Evolutionary conservation across 805 yeast species (phyloP).

Genomic region (Ogataea paraovalis): DNA sequence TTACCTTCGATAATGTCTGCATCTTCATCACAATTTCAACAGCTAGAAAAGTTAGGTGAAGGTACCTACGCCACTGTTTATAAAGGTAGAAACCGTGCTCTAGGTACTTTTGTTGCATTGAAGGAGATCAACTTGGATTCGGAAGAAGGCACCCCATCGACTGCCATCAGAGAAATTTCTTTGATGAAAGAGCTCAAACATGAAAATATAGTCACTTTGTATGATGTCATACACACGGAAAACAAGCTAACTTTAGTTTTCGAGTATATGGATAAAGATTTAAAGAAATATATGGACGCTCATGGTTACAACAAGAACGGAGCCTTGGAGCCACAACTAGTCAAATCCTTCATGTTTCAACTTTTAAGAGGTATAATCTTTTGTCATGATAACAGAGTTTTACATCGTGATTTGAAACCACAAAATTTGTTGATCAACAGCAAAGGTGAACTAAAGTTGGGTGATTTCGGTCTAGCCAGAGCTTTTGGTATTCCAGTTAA

Average conservation of each 20-base stretch:
- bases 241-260: conserved; percentile 91
- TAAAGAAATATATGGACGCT: conserved; percentile 90
- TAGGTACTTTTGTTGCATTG: conserved; percentile 88
- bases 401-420: conserved; percentile 87
- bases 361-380: conserved; percentile 83
- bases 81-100: conserved; percentile 81
- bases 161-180: conserved; percentile 95
- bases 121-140: conserved; percentile 93
- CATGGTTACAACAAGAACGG: conserved; percentile 60
- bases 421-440: conserved; percentile 85
- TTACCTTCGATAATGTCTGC: conserved; percentile 32
- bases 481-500: conserved; percentile 98
- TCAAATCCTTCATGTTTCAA: conserved; percentile 93
- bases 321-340: conserved; percentile 66
- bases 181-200: conserved; percentile 91
- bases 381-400: conserved; percentile 81
- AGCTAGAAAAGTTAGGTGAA: conserved; percentile 83
- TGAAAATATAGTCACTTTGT: conserved; percentile 85
- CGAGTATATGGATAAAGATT: conserved; percentile 89
- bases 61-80: conserved; percentile 99
- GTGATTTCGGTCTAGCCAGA: conserved; percentile 95
- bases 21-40: conserved; percentile 40
- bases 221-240: conserved; percentile 95
- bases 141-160: conserved; percentile 98
- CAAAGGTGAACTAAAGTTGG: conserved; percentile 89